phyloP scores from a whole-genome alignment of 2,329 filamentous ascomycete genomes.

The Colletotrichum ledebouriae region DNA sequence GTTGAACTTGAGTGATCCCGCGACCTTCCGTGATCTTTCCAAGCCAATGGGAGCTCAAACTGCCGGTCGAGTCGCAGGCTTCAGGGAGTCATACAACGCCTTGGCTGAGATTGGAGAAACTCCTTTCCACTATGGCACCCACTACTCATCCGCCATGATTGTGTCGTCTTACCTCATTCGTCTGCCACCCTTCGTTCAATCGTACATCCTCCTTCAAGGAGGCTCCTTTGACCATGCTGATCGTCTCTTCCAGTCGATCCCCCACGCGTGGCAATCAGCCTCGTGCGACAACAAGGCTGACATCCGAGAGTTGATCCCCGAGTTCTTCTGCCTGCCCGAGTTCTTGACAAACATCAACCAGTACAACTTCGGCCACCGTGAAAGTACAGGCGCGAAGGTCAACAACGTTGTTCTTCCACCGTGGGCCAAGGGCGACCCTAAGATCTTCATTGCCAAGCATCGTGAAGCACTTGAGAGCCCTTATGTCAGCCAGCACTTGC shows the following conservation, averaged over 20 bases:
- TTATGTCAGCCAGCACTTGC: constrained; percentile 88
- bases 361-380: constrained; percentile 91
- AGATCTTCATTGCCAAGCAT: constrained; percentile 95
- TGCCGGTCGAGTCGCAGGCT: constrained; percentile 79
- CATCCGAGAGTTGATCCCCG: constrained; percentile 92
- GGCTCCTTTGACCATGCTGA: constrained; percentile 97
- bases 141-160: constrained; percentile 99
- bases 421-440: constrained; percentile 96
- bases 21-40: constrained; percentile 88
- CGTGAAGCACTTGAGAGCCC: constrained; percentile 96
- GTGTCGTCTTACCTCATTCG: constrained; percentile 96
- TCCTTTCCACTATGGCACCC: constrained; percentile 97
- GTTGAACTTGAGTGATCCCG: constrained; percentile 85
- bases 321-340: constrained; percentile 97
- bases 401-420: constrained; percentile 91
- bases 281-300: constrained; percentile 93
- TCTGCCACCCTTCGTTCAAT: constrained; percentile 95
- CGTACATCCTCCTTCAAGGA: constrained; percentile 94
- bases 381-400: constrained; percentile 83
- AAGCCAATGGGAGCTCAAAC: constrained; percentile 98
- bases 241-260: constrained; percentile 92
- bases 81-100: constrained; percentile 85
- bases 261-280: constrained; percentile 90
- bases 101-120: constrained; percentile 93
- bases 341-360: constrained; percentile 94